A percentile compares a stretch with the other conserved stretches of the same genome.
Conservation (phyloP, 805 yeast genomes). For the Yarrowia alimentaria region DNA sequence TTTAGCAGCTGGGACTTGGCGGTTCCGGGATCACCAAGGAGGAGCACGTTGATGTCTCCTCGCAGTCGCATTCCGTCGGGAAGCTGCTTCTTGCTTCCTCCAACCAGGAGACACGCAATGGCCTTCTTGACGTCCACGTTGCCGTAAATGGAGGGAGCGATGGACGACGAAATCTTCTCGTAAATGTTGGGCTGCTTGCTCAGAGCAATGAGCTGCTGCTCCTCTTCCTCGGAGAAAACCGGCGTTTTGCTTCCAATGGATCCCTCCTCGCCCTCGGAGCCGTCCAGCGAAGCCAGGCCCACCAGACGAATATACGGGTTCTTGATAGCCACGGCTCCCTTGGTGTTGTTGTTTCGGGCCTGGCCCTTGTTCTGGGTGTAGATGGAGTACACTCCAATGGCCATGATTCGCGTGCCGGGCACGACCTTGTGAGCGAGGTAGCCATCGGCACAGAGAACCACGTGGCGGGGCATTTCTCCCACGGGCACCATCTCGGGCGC, state of each 20-base stretch:
- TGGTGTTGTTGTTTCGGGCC: conserved; percentile 43
- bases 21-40: conserved; percentile 98
- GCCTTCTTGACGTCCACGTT: conserved; percentile 90
- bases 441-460: conserved; percentile 81
- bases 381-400: conserved; percentile 89
- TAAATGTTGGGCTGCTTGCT: conserved; percentile 83
- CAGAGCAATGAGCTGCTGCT: conserved; percentile 79
- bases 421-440: conserved; percentile 84
- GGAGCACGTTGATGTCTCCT: conserved; percentile 92
- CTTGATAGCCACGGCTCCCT: conserved; percentile 76
- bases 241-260: no score
- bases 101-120: conserved; percentile 85
- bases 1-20: conserved; percentile 95
- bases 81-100: conserved; percentile 86
- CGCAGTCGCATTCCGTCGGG: conserved; percentile 97
- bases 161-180: conserved; percentile 78
- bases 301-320: conserved; percentile 85
- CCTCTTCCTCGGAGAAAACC: conserved; percentile 94
- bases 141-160: conserved; percentile 97
- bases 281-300: conserved; percentile 63
- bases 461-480: conserved; percentile 97
- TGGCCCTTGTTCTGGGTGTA: conserved; percentile 66
- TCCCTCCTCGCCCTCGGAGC: no score
- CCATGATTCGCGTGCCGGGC: conserved; percentile 92
- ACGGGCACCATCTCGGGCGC: conserved; percentile 99